Evolutionary conservation across 768 basidiomycete genomes (phyloP), one percentile per base, ranked within the genome.

Genomic region (Suillus spraguei): DNA sequence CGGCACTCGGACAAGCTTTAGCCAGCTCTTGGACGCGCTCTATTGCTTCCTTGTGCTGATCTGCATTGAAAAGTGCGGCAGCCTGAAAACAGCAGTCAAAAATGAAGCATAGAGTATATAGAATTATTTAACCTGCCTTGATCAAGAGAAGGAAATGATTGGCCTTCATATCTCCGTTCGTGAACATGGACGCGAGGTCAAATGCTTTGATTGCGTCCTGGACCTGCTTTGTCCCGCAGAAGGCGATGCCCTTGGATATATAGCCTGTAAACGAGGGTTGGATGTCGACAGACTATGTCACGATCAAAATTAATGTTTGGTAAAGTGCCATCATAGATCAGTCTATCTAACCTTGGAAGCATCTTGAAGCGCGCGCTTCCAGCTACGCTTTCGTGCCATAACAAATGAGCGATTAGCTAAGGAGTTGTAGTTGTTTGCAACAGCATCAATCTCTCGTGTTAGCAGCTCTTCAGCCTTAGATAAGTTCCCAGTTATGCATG

Each of bases 381-480:
- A 53, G 4, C 11, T 17, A 17, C 11, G 32, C 32, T 33, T 53
- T 53, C 52, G 32, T 11, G 52, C 32, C 52, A 53, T 53, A 6
- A 53, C 52, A 53, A 53, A 53, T 33, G 52, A 53, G 32, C 52
- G 52, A 53, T 53, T 53, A 5, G 52, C 52, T 13, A 33, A 53
- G 4, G 52, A 53, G 32, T 20, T 53, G 20, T 33, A 33, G 32
- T 53, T 53, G 17, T 53, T 53, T 17, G 32, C 50, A 11, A 11
- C 17, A 20, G 32, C 10, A 10, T 52, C 20, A 32, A 52, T 52
- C 50, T 52, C 50, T 52, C 50, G 32, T 33, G 50, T 52, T 33
- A 52, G 32, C 17, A 52, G 17, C 2, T 52, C 50, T 52, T 52
- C 32, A 6, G 50, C 50, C 33, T 10, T 52, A 3, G 28, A 20